Percentiles rank a stretch among this genome's conserved stretches.
These are phyloP conservation scores for Firmiana major DNA, from an alignment of 345 rosid genomes.

Conservation along the genomic window DNA sequence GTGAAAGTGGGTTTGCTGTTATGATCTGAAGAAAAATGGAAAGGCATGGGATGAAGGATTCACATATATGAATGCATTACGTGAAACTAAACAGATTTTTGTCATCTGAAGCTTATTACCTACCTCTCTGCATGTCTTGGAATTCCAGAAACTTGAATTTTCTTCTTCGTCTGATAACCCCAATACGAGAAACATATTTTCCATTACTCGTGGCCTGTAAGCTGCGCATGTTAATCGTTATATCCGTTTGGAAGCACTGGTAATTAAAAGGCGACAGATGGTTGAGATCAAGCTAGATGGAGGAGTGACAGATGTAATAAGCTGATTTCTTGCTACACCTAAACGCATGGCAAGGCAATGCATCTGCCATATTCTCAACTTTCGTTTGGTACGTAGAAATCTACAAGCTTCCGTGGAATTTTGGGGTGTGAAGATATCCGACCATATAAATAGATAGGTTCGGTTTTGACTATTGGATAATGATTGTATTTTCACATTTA, in stretches of 20 bases:
- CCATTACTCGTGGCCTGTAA: conserved; percentile 19
- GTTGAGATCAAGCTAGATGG: background rate
- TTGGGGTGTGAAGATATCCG: background rate
- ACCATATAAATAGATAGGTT: background rate
- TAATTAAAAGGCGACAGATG: conserved; percentile 9
- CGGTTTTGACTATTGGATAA: no score
- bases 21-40: conserved; percentile 28
- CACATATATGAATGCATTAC: background rate
- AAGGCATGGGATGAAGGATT: background rate
- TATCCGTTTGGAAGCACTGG: background rate
- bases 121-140: conserved; percentile 54
- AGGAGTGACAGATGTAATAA: background rate
- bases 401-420: background rate
- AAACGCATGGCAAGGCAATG: conserved; percentile 1
- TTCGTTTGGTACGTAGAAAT: background rate
- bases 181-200: conserved; percentile 10
- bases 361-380: background rate
- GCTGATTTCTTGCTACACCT: background rate
- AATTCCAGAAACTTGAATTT: conserved; percentile 11
- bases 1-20: conserved; percentile 39
- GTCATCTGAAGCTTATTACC: no score
- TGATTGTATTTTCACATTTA: no score
- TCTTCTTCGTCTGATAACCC: conserved; percentile 6
- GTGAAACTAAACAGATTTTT: background rate
- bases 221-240: conserved; percentile 30